These are phyloP conservation scores for Ascochyta pisi DNA, from an alignment of 2,329 filamentous ascomycete species.

Conservation along the genomic window DNA sequence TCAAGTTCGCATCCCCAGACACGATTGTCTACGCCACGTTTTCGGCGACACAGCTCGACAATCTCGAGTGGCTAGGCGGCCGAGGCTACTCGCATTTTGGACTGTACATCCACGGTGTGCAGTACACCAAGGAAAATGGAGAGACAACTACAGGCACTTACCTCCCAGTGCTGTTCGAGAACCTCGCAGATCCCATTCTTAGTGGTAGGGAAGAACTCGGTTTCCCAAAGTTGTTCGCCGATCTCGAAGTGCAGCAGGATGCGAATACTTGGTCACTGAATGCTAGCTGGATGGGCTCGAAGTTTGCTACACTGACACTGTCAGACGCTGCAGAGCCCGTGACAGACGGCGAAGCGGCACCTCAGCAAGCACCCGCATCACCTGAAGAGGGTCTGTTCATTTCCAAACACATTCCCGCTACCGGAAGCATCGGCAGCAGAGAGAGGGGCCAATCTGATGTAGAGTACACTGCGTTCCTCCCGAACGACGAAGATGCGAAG, in stretches of 20 bases:
- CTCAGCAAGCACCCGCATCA: not conserved
- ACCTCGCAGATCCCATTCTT: conserved; percentile 65
- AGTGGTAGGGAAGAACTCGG: conserved; percentile 67
- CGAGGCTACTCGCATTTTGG: conserved; percentile 64
- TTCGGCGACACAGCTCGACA: conserved; percentile 48
- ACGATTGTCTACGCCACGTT: conserved; percentile 51
- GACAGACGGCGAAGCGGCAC: conserved; percentile 5
- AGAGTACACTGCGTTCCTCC: conserved; percentile 59
- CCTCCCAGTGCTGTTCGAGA: conserved; percentile 65
- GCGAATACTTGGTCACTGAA: conserved; percentile 49
- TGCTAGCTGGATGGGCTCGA: conserved; percentile 48
- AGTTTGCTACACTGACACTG: conserved; percentile 43
- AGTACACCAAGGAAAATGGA: conserved; percentile 61
- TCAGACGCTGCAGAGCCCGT: conserved; percentile 23
- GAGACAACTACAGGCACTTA: conserved; percentile 59
- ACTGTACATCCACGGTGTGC: conserved; percentile 68
- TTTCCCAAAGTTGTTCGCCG: conserved; percentile 66
- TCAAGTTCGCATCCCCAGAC: conserved; percentile 47
- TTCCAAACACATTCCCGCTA: conserved; percentile 65
- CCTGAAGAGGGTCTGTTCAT: conserved; percentile 60
- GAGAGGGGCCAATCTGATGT: conserved; percentile 59
- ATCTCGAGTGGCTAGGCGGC: conserved; percentile 68
- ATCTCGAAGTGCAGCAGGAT: conserved; percentile 54
- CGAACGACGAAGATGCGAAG: conserved; percentile 42
- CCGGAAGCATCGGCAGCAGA: conserved; percentile 50